Conservation (phyloP, 345 rosid species). For the Aethionema arabicum region DNA sequence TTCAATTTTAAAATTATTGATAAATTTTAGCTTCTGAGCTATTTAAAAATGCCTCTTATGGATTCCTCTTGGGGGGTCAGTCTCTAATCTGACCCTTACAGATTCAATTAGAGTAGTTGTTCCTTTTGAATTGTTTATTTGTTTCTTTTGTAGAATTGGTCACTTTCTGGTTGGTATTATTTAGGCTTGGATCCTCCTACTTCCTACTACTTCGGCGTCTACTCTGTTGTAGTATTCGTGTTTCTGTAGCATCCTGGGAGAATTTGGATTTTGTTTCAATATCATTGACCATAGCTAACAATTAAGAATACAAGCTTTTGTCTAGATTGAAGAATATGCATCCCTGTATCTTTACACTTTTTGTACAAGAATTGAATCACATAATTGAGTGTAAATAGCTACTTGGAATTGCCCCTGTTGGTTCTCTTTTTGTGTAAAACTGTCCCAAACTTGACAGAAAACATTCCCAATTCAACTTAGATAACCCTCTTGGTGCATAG, state of each 20-base stretch:
- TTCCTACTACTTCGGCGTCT: conserved; percentile 26
- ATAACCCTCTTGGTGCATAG: no score
- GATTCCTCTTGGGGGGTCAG: conserved; percentile 4
- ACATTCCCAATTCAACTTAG: background rate
- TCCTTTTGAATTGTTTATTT: conserved; percentile 3
- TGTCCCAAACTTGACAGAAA: background rate
- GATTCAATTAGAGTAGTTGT: conserved; percentile 10
- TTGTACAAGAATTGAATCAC: background rate
- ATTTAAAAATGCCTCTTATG: conserved; percentile 6
- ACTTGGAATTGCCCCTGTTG: background rate
- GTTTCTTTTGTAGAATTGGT: background rate
- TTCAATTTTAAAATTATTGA: background rate
- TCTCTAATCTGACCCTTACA: conserved; percentile 28
- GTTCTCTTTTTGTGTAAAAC: background rate
- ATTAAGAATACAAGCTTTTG: background rate
- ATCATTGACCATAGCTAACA: background rate
- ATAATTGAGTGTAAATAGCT: background rate
- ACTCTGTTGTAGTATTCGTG: conserved; percentile 22
- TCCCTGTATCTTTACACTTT: conserved; percentile 4
- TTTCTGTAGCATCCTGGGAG: conserved; percentile 10
- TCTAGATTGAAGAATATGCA: background rate
- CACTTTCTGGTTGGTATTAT: conserved; percentile 1
- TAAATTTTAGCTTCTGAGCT: conserved; percentile 13
- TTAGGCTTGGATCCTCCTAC: background rate
- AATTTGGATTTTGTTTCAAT: background rate